A percentile compares a stretch with the other conserved stretches of the same genome.
phyloP scores from a whole-genome alignment of 108 stramenopile species.

The Parietichytrium sp. region DNA sequence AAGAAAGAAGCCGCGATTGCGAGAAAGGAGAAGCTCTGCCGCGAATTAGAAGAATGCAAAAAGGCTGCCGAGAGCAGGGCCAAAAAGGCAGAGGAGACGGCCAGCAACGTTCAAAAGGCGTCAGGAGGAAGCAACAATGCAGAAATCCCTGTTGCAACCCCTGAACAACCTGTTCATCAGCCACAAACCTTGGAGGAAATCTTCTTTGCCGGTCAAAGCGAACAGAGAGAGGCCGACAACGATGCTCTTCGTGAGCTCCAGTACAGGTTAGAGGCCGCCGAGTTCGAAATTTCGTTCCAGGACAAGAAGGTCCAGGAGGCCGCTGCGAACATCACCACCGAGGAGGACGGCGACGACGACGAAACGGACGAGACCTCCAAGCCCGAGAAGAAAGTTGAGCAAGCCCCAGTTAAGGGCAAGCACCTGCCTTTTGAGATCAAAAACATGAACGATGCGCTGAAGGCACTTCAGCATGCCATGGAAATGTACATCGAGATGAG shows the following conservation, averaged over 20 bases:
- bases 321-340: not conserved
- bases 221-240: not conserved
- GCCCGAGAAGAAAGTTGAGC: not conserved
- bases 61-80: slow-evolving; percentile 1
- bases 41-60: slow-evolving; percentile 26
- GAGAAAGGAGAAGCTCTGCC: slow-evolving; percentile 29
- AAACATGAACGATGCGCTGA: not conserved
- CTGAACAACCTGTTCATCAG: not conserved
- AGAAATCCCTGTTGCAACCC: not conserved
- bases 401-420: not conserved
- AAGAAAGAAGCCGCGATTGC: slow-evolving; percentile 27
- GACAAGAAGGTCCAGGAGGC: slow-evolving; percentile 17
- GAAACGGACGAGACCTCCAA: not conserved
- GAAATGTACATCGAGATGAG: slow-evolving; percentile 26
- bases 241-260: not conserved
- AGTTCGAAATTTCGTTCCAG: slow-evolving; percentile 16
- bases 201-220: not conserved
- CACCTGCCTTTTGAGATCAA: slow-evolving; percentile 3
- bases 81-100: not conserved
- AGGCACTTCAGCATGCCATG: not conserved
- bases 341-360: not conserved
- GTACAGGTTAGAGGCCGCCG: slow-evolving; percentile 17
- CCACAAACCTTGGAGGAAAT: not conserved
- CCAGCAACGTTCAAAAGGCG: not conserved
- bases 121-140: not conserved